These are phyloP conservation scores for Ormosia semicastrata DNA, from an alignment of 306 rosid genomes.

Conservation along the genomic window DNA sequence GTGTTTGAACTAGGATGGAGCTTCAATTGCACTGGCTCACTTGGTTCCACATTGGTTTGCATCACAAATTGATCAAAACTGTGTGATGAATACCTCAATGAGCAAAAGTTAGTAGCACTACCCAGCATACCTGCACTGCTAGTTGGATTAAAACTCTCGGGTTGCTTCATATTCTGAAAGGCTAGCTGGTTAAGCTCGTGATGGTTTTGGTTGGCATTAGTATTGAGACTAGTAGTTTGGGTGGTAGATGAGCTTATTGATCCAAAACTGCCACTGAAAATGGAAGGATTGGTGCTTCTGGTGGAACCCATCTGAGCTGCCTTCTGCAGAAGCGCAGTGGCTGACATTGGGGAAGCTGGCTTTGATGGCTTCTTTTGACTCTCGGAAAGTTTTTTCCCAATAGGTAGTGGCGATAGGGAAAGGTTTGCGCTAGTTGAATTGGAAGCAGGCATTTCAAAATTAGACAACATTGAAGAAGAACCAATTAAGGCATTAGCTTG, in stretches of 20 bases:
- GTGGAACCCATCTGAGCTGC: conserved; percentile 79
- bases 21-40: conserved; percentile 32
- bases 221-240: conserved; percentile 7
- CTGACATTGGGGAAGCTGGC: conserved; percentile 67
- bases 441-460: conserved; percentile 34
- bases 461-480: conserved; percentile 46
- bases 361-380: conserved; percentile 28
- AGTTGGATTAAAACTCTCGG: conserved; percentile 16
- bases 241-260: conserved; percentile 55
- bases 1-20: conserved; percentile 22
- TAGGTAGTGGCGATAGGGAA: conserved; percentile 43
- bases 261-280: conserved; percentile 52
- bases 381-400: conserved; percentile 31
- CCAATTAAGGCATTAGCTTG: conserved; percentile 43
- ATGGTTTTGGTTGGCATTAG: not conserved
- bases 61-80: conserved; percentile 43
- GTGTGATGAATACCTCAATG: conserved; percentile 43
- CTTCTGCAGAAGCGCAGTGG: conserved; percentile 63
- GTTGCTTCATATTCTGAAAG: conserved; percentile 34
- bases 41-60: conserved; percentile 33
- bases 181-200: not conserved
- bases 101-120: not conserved
- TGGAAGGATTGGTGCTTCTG: conserved; percentile 43
- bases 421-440: conserved; percentile 46
- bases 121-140: conserved; percentile 16